Conservation (phyloP, 1,139 yeast genomes). For the Protomyces inouyei region DNA sequence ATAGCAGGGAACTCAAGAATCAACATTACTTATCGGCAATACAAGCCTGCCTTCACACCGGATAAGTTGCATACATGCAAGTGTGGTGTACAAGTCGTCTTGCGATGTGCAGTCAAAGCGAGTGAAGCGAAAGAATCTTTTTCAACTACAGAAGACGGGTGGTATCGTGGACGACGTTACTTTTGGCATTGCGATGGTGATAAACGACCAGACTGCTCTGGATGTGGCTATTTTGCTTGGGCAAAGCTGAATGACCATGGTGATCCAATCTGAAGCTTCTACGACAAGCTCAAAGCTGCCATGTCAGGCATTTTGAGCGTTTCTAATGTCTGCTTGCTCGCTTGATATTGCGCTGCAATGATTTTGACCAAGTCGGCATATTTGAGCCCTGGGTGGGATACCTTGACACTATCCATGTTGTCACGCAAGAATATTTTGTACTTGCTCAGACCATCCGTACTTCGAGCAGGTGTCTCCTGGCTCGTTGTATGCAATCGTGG, state of each 20-base stretch:
- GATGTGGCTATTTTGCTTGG: not conserved
- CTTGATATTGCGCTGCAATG: slow-evolving; percentile 10
- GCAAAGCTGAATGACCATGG: not conserved
- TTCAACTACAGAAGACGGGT: not conserved
- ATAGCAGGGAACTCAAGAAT: slow-evolving; percentile 51
- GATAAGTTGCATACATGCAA: slow-evolving; percentile 50
- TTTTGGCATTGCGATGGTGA: not conserved
- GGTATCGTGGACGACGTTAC: not conserved
- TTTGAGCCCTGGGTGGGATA: slow-evolving; percentile 9
- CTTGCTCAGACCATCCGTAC: slow-evolving; percentile 7
- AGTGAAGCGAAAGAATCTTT: not conserved
- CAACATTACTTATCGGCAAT: slow-evolving; percentile 61
- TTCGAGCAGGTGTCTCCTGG: not conserved
- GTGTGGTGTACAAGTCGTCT: slow-evolving; percentile 38
- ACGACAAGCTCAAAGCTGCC: not conserved
- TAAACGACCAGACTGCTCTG: not conserved
- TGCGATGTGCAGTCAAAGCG: not conserved
- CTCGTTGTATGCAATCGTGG: not conserved
- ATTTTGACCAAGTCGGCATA: slow-evolving; percentile 21
- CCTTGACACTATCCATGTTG: slow-evolving; percentile 1
- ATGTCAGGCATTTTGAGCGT: not conserved
- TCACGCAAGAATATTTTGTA: slow-evolving; percentile 14
- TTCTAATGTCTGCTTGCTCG: not conserved
- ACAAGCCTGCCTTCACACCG: slow-evolving; percentile 40
- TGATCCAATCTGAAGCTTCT: not conserved